Base-by-base conservation (phyloP, 176 grass and related monocot species). In the Rhynchospora pubera region DNA sequence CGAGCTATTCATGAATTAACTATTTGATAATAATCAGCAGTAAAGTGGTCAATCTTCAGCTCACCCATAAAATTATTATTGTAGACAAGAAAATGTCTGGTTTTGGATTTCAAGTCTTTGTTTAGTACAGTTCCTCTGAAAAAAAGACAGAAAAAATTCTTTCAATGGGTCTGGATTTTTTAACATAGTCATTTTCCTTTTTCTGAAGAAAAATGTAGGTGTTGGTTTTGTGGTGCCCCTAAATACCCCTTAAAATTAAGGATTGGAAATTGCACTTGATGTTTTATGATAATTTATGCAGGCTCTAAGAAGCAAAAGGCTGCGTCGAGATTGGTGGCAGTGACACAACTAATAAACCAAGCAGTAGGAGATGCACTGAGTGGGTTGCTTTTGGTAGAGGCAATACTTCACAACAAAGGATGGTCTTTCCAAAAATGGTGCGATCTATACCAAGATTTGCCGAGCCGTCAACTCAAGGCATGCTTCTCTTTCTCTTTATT, bases 331-430 rank as follows among this genome's bases (percentile, higher is more conserved):
- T 82, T 98, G 74, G 42, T 98, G 85, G 89, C 85, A 6, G 69
- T 87, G 18, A 98, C 78, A 78, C 92, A 90, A 44, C 70, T 98
- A 59, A 98, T 98, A 83, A 98, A 98, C 84, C 92, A 94, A 83
- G 92, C 95, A 60, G 85, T 91, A 71, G 92, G 95, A 46, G 92
- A 98, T 89, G 95, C 95, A 85, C 58, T 98, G 58, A 94, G 95
- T 79, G 90, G 92, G 45, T 83, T 98, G 81, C 87, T 98, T 77
- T 85, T 98, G 77, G 95, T 94, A 2, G 95, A 98, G 84, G 92
- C 89, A 86, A 86, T 98, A 84, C 84, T 98, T 62, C 92, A 87
- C 26, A 76, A 91, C 61, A 98, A 86, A 87, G 82, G 90, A 68
- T 98, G 95, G 90, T 91, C 95, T 75, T 89, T 94, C 65, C 88